A percentile compares a stretch with the other conserved stretches of the same genome.
These are phyloP conservation scores for Clavispora santaluciae DNA, from an alignment of 805 yeast species.

Conservation along the genomic window DNA sequence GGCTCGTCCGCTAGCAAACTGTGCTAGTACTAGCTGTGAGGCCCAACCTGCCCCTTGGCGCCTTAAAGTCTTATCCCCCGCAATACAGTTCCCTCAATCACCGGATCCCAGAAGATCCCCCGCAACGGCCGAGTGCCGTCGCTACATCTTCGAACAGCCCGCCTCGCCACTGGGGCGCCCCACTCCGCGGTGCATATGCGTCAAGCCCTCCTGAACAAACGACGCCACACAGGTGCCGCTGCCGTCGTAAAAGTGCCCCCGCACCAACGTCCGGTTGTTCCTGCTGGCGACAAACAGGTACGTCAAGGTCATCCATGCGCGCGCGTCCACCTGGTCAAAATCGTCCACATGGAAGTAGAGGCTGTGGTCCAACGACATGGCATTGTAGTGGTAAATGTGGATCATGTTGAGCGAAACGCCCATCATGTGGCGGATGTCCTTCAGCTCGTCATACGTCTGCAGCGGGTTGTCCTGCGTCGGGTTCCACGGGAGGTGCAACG, in stretches of 20 bases:
- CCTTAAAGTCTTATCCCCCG: too few species aligned
- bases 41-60: background rate
- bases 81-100: too few species aligned
- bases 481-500: slow-evolving; percentile 39
- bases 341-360: slow-evolving; percentile 35
- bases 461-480: slow-evolving; percentile 30
- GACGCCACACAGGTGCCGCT: slow-evolving; percentile 33
- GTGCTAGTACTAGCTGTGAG: too few species aligned
- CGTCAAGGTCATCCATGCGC: slow-evolving; percentile 33
- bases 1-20: too few species aligned
- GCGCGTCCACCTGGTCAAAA: slow-evolving; percentile 23
- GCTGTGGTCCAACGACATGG: slow-evolving; percentile 44
- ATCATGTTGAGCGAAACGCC: slow-evolving; percentile 10
- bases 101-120: too few species aligned
- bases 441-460: slow-evolving; percentile 27
- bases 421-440: slow-evolving; percentile 27
- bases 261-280: slow-evolving; percentile 33
- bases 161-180: background rate
- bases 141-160: background rate
- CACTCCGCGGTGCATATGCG: slow-evolving; percentile 27
- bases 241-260: slow-evolving; percentile 33
- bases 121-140: too few species aligned
- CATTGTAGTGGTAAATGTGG: slow-evolving; percentile 36
- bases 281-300: slow-evolving; percentile 32
- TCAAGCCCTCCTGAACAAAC: slow-evolving; percentile 38